Evolutionary conservation across 306 rosid genomes (phyloP).

Genomic region (Vigna reflexopilosa): DNA sequence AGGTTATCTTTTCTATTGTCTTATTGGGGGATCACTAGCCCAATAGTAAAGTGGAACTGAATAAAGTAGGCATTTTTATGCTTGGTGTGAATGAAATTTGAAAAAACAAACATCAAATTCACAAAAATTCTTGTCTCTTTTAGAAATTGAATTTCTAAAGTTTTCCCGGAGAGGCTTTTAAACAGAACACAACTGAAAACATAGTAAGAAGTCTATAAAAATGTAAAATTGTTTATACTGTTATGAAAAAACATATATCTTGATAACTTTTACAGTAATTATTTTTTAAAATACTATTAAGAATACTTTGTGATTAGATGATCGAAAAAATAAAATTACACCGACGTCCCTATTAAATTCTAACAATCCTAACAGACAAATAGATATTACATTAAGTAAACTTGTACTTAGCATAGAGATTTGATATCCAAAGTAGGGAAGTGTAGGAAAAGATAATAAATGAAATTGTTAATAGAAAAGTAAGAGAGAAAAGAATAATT

Average conservation of each 20-base stretch:
- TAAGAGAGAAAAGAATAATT: slow-evolving; percentile 36
- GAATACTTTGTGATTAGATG: too few relatives aligned
- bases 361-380: not conserved
- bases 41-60: not conserved
- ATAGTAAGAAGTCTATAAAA: too few relatives aligned
- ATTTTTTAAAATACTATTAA: too few relatives aligned
- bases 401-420: not conserved
- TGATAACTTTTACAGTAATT: too few relatives aligned
- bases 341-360: too few relatives aligned
- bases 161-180: not conserved
- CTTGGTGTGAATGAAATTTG: not conserved
- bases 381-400: not conserved
- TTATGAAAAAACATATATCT: too few relatives aligned
- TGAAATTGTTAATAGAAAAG: not conserved
- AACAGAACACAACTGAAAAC: not conserved
- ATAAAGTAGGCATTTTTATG: not conserved
- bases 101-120: not conserved
- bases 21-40: not conserved
- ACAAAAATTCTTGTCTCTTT: not conserved
- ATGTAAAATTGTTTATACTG: too few relatives aligned
- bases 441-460: not conserved
- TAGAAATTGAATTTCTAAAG: slow-evolving; percentile 4
- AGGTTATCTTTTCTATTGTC: not conserved
- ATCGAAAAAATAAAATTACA: too few relatives aligned
- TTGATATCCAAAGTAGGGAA: not conserved